A percentile compares a stretch with the other conserved stretches of the same genome.
Conservation (phyloP, 2,329 filamentous ascomycete species). For the Phyllosticta citriasiana region DNA sequence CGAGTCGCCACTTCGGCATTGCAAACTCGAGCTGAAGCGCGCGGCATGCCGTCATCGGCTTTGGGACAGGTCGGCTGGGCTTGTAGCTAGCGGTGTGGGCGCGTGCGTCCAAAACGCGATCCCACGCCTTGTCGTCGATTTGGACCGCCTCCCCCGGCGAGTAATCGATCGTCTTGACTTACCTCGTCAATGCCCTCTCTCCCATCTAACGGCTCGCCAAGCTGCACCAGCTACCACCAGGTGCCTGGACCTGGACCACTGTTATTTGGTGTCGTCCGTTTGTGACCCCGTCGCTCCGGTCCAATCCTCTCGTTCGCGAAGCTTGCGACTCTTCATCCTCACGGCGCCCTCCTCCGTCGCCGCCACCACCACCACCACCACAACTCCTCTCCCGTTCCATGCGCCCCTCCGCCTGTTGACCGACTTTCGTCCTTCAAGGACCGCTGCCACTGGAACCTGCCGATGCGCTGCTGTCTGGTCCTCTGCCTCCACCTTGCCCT, state of each 20-base stretch:
- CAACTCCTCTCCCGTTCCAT: not conserved
- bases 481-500: not conserved
- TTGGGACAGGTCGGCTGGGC: not conserved
- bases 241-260: not conserved
- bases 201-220: not conserved
- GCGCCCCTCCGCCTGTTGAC: not conserved
- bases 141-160: not conserved
- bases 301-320: not conserved
- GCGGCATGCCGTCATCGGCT: not conserved
- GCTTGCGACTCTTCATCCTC: too few relatives aligned
- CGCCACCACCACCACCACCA: too few relatives aligned
- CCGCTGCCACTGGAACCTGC: not conserved
- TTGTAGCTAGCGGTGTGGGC: not conserved
- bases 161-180: not conserved
- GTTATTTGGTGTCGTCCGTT: not conserved
- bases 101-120: not conserved
- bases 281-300: not conserved
- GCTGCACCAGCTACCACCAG: not conserved
- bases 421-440: not conserved
- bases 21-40: not conserved
- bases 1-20: not conserved
- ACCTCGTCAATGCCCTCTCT: not conserved
- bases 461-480: not conserved
- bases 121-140: not conserved
- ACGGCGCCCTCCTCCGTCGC: too few relatives aligned